Evolutionary conservation across 768 basidiomycete species (phyloP), one percentile per base, ranked within the genome.

Genomic region (Nidularia pulvinata): DNA sequence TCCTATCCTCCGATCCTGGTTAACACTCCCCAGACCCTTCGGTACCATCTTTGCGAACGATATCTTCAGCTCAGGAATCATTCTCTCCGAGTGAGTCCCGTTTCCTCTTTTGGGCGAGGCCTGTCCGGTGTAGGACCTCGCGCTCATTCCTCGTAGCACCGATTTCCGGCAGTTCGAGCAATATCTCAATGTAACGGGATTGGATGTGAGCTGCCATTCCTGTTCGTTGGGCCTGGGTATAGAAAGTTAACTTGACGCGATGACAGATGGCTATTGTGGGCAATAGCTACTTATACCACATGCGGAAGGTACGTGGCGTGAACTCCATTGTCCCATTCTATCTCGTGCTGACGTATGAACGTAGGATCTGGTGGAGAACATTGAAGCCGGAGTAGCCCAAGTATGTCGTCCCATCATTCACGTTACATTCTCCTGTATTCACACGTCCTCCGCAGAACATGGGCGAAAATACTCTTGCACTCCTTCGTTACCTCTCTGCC

Each of bases 81-180:
- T 98, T 44, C 71, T 95, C 37, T 95, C 92, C 7, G 95, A 98
- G 93, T 96, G 64, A 48, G 80, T 74, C 49, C 36, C n/a, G 10
- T 30, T 45, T 44, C 4, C 19, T 44, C 37, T 1, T 22, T 34
- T 52, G 13, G 45, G 22, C 19, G 39, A 22, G 32, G 48, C 32
- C 34, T 30, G 33, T 53, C 22, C 48, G 10, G 42, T 32, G 5
- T 19, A 36, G 11, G 19, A 30, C 10, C 30, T 48, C 13, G 7
- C 49, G 39, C 48, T 55, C 57, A 59, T 22, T 57, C 48, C 11
- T 45, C 49, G 35, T 60, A 94, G 93, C 64, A 98, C 96, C 49
- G 95, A 98, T 68, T 98, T 98, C 62, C 85, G 92, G 32, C 96
- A 98, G 59, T 98, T 97, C 56, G 90, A 93, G 60, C 73, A 88